Conservation (phyloP, 2,329 filamentous ascomycete genomes). For the Diplodia mutila region DNA sequence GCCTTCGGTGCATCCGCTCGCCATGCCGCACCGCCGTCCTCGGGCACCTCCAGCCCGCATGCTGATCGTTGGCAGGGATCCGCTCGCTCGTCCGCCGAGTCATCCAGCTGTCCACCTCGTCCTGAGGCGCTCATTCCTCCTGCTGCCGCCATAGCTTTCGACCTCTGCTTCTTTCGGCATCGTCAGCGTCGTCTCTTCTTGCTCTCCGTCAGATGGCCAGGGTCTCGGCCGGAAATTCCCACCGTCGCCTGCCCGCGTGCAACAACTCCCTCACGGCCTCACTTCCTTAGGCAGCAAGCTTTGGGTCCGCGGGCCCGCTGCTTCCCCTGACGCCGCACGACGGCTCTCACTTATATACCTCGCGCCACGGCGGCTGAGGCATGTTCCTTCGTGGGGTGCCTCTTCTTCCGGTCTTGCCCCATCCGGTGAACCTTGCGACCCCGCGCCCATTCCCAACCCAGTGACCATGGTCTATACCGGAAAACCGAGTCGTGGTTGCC, state of each 20-base stretch:
- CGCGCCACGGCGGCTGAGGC: slow-evolving; percentile 18
- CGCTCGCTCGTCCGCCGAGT: neutral
- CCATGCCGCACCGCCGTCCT: neutral
- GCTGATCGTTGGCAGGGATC: slow-evolving; percentile 11
- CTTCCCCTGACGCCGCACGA: slow-evolving; percentile 12
- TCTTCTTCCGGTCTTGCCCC: slow-evolving; percentile 13
- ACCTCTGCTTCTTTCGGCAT: slow-evolving; percentile 6
- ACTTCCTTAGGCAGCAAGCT: slow-evolving; percentile 17
- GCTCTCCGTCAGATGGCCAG: neutral
- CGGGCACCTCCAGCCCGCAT: slow-evolving; percentile 2
- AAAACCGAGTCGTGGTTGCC: slow-evolving; percentile 61
- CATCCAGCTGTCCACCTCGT: neutral
- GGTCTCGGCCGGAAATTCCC: neutral
- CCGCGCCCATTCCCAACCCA: neutral
- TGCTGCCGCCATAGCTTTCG: neutral
- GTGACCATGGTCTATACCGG: slow-evolving; percentile 45
- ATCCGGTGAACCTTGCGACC: slow-evolving; percentile 20
- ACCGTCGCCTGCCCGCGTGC: neutral
- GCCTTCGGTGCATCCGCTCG: slow-evolving; percentile 13
- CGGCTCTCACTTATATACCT: slow-evolving; percentile 11
- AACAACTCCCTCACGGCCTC: neutral
- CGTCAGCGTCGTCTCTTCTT: slow-evolving; percentile 4
- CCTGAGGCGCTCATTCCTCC: neutral
- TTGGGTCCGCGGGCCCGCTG: neutral
- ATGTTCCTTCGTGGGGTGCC: slow-evolving; percentile 18